Percentiles rank a stretch among this genome's conserved stretches.
Evolutionary conservation across 805 yeast species (phyloP).

Genomic region (Saturnispora halmiae): DNA sequence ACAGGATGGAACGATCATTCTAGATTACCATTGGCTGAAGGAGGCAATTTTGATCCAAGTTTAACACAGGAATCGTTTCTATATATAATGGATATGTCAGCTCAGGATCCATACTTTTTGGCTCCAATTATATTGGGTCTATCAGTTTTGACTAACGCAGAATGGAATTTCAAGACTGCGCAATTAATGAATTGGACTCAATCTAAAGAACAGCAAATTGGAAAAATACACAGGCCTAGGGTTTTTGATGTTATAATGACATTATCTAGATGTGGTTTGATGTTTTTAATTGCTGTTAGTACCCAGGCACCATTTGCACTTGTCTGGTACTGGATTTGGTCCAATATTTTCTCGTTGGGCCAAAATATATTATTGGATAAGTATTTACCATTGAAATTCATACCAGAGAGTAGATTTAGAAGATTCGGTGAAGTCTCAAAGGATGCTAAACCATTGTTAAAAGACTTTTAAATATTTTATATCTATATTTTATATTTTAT

Average conservation of each 20-base stretch:
- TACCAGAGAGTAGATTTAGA: conserved; percentile 32
- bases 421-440: conserved; percentile 10
- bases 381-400: conserved; percentile 47
- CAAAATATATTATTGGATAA: conserved; percentile 70
- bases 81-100: conserved; percentile 53
- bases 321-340: conserved; percentile 83
- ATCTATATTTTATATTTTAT: too few species aligned
- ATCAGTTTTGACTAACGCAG: conserved; percentile 66
- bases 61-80: conserved; percentile 46
- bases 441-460: conserved; percentile 5
- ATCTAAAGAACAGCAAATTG: conserved; percentile 19
- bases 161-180: conserved; percentile 68
- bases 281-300: conserved; percentile 74
- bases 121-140: conserved; percentile 69
- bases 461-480: not conserved
- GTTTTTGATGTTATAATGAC: conserved; percentile 57
- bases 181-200: conserved; percentile 38
- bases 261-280: conserved; percentile 62
- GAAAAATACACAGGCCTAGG: conserved; percentile 36
- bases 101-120: conserved; percentile 50
- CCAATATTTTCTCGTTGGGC: conserved; percentile 63
- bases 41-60: conserved; percentile 38
- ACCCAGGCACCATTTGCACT: conserved; percentile 82
- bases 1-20: conserved; percentile 52
- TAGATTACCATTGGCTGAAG: conserved; percentile 1